Evolutionary conservation across 2,329 filamentous ascomycete genomes (phyloP), one percentile per base, ranked within the genome.

Genomic region (Colletotrichum nymphaeae): DNA sequence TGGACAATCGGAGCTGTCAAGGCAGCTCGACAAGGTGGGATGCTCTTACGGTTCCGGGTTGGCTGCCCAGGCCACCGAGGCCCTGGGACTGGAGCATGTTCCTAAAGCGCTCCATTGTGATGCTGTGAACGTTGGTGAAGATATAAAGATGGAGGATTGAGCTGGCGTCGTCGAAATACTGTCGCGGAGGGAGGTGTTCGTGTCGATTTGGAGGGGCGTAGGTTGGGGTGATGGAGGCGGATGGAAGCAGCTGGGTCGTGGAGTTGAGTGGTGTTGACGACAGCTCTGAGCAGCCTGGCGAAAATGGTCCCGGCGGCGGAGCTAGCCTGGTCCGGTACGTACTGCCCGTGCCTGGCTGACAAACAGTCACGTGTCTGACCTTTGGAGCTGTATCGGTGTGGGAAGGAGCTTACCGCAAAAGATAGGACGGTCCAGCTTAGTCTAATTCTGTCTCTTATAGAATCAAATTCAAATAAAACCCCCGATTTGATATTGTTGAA

Each of bases 61-160:
- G 85, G 77, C 88, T 84, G 76, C 89, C 89, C 62, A 93, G 86
- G 78, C 89, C 88, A 72, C 90, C 89, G 87, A 94, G 92, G 78
- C 92, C 91, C 78, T 91, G 89, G 79, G 94, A 93, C 77, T 93
- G 92, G 78, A 98, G 90, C 91, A 98, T 93, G 83, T 93, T 92
- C 86, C 94, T 95, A 84, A 98, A 92, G 82, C 96, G 93, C 82
- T 98, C 96, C 96, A 98, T 98, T 73, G 76, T 87, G 63, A 60
- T 12, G 12, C 19, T 67, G 8, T 68, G 16, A 3, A 32, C 30
- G 67, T 28, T 19, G 2, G 4, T 57, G 12, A 8, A 2, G 14
- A 16, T n/a, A 28, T 9, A 4, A 19, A 2, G 32, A 22, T 49
- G 42, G 2, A 16, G 42, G 28, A 0, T 53, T 35, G 30, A 9